A percentile compares a stretch with the other conserved stretches of the same genome.
Evolutionary conservation across 2,329 filamentous ascomycete genomes (phyloP).

Genomic region (Waltergamsia citrina): DNA sequence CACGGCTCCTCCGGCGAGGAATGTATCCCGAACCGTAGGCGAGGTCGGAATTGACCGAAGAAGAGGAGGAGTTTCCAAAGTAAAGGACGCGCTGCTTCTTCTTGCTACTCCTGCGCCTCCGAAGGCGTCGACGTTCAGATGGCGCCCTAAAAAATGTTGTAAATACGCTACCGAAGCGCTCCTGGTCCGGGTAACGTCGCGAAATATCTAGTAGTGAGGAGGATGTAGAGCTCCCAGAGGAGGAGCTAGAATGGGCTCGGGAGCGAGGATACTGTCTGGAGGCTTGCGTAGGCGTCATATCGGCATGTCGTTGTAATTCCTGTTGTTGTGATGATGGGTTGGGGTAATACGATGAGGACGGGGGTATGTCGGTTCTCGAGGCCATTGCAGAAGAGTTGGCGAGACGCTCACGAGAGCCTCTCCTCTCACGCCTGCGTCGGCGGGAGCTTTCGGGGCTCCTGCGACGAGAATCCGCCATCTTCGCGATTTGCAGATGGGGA

Average conservation of each 20-base stretch:
- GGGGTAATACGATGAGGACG: constrained; percentile 5
- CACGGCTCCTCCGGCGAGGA: constrained; percentile 23
- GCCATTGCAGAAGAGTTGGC: background rate
- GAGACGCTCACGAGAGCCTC: constrained; percentile 18
- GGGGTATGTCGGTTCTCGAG: no score
- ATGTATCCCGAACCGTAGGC: constrained; percentile 57
- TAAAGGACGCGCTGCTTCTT: constrained; percentile 45
- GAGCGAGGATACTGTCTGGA: constrained; percentile 9
- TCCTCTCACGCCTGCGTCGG: constrained; percentile 30
- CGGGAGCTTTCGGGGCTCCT: constrained; percentile 46
- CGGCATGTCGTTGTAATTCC: constrained; percentile 8
- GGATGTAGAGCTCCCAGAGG: constrained; percentile 40
- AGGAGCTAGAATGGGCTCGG: constrained; percentile 22
- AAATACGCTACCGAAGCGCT: constrained; percentile 44
- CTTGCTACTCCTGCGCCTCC: constrained; percentile 31
- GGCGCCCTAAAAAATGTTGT: constrained; percentile 54
- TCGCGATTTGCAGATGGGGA: background rate
- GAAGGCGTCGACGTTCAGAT: constrained; percentile 37
- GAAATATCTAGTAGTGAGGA: constrained; percentile 60
- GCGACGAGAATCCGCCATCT: constrained; percentile 44
- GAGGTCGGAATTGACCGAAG: constrained; percentile 58
- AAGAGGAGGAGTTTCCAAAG: constrained; percentile 55
- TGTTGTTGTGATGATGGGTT: constrained; percentile 10
- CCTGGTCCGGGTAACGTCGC: constrained; percentile 34
- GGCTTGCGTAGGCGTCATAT: constrained; percentile 3